Evolutionary conservation across 148 eudicot genomes (phyloP).

Genomic region (Nepenthes gracilis): DNA sequence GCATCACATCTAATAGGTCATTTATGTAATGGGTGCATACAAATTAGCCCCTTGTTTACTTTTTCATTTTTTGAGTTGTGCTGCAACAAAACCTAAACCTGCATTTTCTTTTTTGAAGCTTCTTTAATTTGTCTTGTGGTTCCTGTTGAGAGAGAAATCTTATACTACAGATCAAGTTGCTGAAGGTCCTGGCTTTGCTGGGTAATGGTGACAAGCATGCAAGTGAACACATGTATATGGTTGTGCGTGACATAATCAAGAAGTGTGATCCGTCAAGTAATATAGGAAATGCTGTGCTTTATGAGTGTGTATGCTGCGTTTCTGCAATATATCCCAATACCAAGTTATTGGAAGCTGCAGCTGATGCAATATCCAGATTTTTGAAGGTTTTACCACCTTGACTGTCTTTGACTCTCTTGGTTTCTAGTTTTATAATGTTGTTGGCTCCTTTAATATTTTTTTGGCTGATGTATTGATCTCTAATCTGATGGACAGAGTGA

Average conservation of each 20-base stretch:
- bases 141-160: constrained; percentile 1
- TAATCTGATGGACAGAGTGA: constrained; percentile 59
- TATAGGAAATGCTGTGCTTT: constrained; percentile 94
- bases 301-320: constrained; percentile 85
- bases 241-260: constrained; percentile 80
- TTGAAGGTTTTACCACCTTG: constrained; percentile 47
- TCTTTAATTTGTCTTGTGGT: not conserved
- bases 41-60: too few species aligned
- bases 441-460: constrained; percentile 3
- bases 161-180: constrained; percentile 72
- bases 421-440: not conserved
- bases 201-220: constrained; percentile 93
- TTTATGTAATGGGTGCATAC: too few species aligned
- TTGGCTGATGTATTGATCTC: constrained; percentile 3
- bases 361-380: constrained; percentile 81
- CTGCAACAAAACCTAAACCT: too few species aligned
- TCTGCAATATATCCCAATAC: constrained; percentile 66
- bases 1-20: too few species aligned
- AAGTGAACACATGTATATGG: constrained; percentile 91
- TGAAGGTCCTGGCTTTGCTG: constrained; percentile 78
- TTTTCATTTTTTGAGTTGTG: too few species aligned
- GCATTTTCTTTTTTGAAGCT: not conserved
- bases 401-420: not conserved
- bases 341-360: constrained; percentile 79
- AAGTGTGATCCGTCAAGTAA: constrained; percentile 74